Conservation (phyloP, 495 filamentous ascomycete species). For the Bryoglossum gracile region DNA sequence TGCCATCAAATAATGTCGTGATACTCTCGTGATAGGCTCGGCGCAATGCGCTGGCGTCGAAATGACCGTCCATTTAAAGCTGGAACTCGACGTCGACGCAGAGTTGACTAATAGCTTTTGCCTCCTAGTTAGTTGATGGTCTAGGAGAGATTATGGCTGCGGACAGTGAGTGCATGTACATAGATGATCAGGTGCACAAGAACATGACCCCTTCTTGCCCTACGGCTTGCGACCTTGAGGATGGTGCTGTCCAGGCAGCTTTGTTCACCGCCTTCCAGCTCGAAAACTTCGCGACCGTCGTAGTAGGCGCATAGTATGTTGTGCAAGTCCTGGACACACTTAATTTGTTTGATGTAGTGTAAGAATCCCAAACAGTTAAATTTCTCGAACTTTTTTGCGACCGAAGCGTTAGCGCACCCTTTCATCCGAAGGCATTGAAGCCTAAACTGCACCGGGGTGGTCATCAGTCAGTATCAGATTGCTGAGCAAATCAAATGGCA, state of each 20-base stretch:
- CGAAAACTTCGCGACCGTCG: constrained; percentile 10
- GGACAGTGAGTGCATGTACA: too few relatives aligned
- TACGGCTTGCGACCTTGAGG: neutral
- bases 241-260: constrained; percentile 7
- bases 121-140: neutral
- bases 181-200: neutral
- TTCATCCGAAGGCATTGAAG: neutral
- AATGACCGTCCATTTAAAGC: too few relatives aligned
- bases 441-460: neutral
- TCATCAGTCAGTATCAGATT: neutral
- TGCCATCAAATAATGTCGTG: constrained; percentile 10
- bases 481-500: neutral
- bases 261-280: constrained; percentile 10
- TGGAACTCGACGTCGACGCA: too few relatives aligned
- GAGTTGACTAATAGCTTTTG: too few relatives aligned
- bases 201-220: neutral
- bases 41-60: too few relatives aligned
- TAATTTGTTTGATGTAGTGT: constrained; percentile 6
- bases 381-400: neutral
- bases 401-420: too few relatives aligned
- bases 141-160: neutral
- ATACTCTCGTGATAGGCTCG: too few relatives aligned
- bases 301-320: constrained; percentile 7
- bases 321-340: constrained; percentile 3
- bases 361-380: neutral